Base-by-base conservation (phyloP, 148 eudicot species). In the Pouteria glomerata region DNA sequence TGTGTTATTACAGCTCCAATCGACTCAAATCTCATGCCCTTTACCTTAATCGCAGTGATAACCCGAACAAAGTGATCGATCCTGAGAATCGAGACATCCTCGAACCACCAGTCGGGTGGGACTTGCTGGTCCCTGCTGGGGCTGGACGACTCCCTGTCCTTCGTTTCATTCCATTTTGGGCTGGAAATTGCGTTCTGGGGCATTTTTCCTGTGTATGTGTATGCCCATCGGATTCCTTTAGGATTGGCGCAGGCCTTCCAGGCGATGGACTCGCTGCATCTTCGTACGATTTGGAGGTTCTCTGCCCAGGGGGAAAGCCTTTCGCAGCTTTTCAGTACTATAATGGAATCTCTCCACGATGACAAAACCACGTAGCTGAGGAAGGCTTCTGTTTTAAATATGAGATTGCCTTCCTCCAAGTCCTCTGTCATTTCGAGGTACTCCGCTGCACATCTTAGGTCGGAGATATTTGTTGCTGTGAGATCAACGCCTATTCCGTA, bases 231-330 rank as follows among this genome's bases (percentile, higher is more conserved):
- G 48, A 92, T 90, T 10, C 97, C 97, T 72, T 90, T 95, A 6
- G 97, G 99, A 63, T 92, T 92, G 4, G 96, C 96, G 35, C 99
- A 95, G 6, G 97, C 97, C 70, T 95, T 95, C 99, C 97, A 95
- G 23, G 99, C 99, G 2, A 95, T 90, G 11, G 99, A 96, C 75
- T 96, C 99, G 33, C 99, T 90, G 73, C 99, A 92, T 75, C 99
- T 85, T 52, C 97, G 73, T 0, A 96, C 99, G 27, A 96, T 96
- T 48, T 96, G 99, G 77, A 96, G 93, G 63, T 96, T 92, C 76
- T 96, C 99, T 0, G 97, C 97, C 99, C 97, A 92, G 2, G 99
- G 99, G 0, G 99, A 92, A 61, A 96, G 90, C 72, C 82, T 80
- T 74, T 96, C 97, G 51, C 99, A 92, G 72, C 86, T 90, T 74